Conservation (phyloP, 148 eudicot genomes). For the Vaccinium darrowii region DNA sequence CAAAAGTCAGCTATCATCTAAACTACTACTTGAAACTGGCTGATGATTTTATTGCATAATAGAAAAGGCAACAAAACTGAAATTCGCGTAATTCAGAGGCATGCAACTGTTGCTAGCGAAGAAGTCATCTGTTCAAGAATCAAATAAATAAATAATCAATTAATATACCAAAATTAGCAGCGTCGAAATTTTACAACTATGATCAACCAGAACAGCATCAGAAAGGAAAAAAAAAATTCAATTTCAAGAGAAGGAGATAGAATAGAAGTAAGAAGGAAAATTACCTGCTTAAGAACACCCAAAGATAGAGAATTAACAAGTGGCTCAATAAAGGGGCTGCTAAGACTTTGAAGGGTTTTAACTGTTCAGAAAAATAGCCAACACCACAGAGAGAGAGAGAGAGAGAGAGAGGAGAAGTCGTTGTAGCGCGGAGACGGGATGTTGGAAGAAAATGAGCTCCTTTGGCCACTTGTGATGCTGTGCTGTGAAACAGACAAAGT, state of each 20-base stretch:
- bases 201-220: background rate
- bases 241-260: background rate
- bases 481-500: conserved; percentile 46
- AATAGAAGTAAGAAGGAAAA: conserved; percentile 5
- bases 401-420: background rate
- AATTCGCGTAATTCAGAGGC: conserved; percentile 2
- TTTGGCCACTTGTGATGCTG: conserved; percentile 11
- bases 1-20: background rate
- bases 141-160: background rate
- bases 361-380: background rate
- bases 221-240: background rate
- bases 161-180: background rate
- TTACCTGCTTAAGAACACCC: background rate
- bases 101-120: background rate
- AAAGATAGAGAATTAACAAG: background rate
- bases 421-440: background rate
- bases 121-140: background rate
- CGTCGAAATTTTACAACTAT: background rate
- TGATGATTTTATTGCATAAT: background rate
- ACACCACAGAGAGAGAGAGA: background rate
- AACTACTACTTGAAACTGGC: background rate
- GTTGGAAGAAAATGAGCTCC: conserved; percentile 3
- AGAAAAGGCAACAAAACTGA: background rate
- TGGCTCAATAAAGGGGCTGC: background rate
- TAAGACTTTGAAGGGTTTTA: conserved; percentile 5